phyloP scores from a whole-genome alignment of 805 yeast species.

The Metschnikowia aberdeeniae region DNA sequence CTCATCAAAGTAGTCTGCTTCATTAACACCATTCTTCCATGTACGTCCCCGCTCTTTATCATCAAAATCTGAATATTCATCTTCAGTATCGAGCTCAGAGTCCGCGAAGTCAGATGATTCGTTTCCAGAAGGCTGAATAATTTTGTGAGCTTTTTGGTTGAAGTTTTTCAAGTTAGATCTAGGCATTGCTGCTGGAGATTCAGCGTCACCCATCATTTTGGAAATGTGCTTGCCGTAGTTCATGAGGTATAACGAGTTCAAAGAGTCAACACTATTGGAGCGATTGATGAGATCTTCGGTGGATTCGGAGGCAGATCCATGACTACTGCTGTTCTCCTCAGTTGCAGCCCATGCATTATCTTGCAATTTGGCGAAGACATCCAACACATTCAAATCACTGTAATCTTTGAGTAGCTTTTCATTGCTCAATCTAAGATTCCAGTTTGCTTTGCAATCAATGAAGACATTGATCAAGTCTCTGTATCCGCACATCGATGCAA shows the following conservation, averaged over 20 bases:
- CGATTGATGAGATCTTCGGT: slow-evolving; percentile 24
- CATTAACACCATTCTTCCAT: slow-evolving; percentile 31
- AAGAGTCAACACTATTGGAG: slow-evolving; percentile 35
- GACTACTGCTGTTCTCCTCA: slow-evolving; percentile 9
- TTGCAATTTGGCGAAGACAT: slow-evolving; percentile 31
- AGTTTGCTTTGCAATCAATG: slow-evolving; percentile 60
- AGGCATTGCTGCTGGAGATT: background rate
- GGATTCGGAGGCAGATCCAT: slow-evolving; percentile 11
- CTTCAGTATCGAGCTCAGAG: slow-evolving; percentile 33
- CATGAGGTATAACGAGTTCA: slow-evolving; percentile 37
- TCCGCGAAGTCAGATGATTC: slow-evolving; percentile 28
- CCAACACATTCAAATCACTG: slow-evolving; percentile 43
- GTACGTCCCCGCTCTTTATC: slow-evolving; percentile 2
- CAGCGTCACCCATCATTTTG: slow-evolving; percentile 31
- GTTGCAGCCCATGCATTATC: slow-evolving; percentile 8
- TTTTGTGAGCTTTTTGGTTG: background rate
- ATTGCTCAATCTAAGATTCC: slow-evolving; percentile 47
- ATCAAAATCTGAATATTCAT: slow-evolving; percentile 22
- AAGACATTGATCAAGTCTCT: slow-evolving; percentile 60
- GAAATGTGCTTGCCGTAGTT: slow-evolving; percentile 39
- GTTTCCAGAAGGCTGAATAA: slow-evolving; percentile 6
- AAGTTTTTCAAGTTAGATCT: background rate
- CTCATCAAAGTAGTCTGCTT: slow-evolving; percentile 23
- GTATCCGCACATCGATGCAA: slow-evolving; percentile 75
- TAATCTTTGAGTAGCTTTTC: slow-evolving; percentile 43